Base-by-base conservation (phyloP, 768 basidiomycete genomes). In the Plicaturopsis crispa region DNA sequence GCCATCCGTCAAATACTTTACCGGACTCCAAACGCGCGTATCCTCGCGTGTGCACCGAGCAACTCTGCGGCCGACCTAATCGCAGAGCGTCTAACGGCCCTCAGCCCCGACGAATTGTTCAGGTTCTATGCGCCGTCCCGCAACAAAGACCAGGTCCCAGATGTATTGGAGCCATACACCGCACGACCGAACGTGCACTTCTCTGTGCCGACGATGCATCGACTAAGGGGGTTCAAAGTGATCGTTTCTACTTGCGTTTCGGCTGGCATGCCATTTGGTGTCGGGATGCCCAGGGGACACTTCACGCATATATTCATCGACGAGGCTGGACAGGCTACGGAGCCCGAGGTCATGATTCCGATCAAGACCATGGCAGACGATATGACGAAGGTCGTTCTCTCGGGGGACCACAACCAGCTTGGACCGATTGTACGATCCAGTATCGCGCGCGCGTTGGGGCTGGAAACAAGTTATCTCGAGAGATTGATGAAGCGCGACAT, bases 51-150 rank as follows among this genome's bases (percentile, higher is more conserved):
- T 45, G 78, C 80, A 0, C 80, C 80, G 0, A 80, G 70, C 56
- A 83, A 83, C 54, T 75, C 75, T 2, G 80, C 80, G 0, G 79
- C 78, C 2, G 80, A 83, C 44, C 53, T 75, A 14, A 62, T 80
- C 14, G 68, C 75, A 2, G 48, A 59, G 18, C 62, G 69, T 8
- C 61, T 82, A 2, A 39, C 45, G 1, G 26, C 26, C 8, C 61
- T 73, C 8, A 59, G 61, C 19, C 42, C 46, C 0, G 49, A 51
- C 1, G 48, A 67, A 31, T 48, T 81, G 17, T 75, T 80, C 51
- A 62, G 80, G 4, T 59, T 80, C 17, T 72, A 79, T 40, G 63
- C 80, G 0, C 59, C 67, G 6, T 66, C 70, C 5, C 65, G 76
- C 2, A 55, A 52, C 33, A 42, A 56, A 23, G 45, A 53, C 1